Conservation (phyloP, 257 asterid genomes). For the Verbascum thapsus region DNA sequence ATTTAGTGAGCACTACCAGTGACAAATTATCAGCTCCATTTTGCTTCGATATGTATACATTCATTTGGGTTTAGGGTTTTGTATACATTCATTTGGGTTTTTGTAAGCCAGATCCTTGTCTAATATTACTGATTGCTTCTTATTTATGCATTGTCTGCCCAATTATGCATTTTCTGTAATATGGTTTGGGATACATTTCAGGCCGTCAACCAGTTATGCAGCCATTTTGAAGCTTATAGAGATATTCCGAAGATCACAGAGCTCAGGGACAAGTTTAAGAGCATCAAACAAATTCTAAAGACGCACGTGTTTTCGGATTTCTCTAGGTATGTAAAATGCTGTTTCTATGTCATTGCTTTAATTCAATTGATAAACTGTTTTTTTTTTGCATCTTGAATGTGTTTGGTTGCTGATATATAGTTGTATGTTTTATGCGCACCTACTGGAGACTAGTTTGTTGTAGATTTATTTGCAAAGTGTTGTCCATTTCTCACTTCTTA, state of each 20-base stretch:
- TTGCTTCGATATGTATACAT: not conserved
- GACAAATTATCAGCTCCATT: not conserved
- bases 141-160: not conserved
- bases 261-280: constrained; percentile 90
- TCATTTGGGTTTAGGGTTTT: no score
- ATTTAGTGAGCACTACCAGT: no score
- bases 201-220: constrained; percentile 98
- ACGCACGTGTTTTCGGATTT: constrained; percentile 92
- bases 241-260: constrained; percentile 92
- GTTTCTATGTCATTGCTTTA: constrained; percentile 7
- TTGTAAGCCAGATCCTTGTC: not conserved
- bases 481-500: not conserved
- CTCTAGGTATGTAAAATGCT: constrained; percentile 55
- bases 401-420: not conserved
- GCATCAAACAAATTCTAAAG: constrained; percentile 92
- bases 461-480: not conserved
- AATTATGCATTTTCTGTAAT: not conserved
- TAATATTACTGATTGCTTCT: not conserved
- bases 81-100: not conserved
- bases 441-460: not conserved
- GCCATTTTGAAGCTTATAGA: constrained; percentile 95
- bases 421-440: not conserved
- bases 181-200: constrained; percentile 39
- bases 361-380: constrained; percentile 2
- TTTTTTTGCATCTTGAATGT: constrained; percentile 1